A percentile compares a stretch with the other conserved stretches of the same genome.
Conservation (phyloP, 768 basidiomycete species). For the Boletus tylopilopsis region DNA sequence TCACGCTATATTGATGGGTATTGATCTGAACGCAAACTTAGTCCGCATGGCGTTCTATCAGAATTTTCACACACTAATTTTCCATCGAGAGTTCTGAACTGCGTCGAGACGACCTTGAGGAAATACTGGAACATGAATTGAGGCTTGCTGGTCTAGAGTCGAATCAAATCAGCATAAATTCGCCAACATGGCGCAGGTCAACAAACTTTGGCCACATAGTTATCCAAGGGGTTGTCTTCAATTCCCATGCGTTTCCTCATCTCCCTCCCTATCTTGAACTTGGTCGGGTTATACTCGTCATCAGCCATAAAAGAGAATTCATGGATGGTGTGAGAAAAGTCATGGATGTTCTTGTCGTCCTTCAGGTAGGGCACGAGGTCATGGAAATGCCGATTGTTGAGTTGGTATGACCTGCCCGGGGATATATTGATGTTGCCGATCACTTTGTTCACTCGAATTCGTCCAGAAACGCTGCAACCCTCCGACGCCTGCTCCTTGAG, state of each 20-base stretch:
- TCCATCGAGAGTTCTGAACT: conserved; percentile 81
- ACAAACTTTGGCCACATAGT: conserved; percentile 53
- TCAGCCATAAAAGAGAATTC: conserved; percentile 75
- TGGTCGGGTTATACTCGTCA: conserved; percentile 73
- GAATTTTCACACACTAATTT: conserved; percentile 45
- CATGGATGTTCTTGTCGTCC: conserved; percentile 83
- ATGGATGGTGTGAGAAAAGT: conserved; percentile 89
- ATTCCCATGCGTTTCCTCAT: conserved; percentile 77
- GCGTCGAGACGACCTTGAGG: conserved; percentile 97
- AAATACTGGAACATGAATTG: conserved; percentile 99
- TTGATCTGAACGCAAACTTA: conserved; percentile 50
- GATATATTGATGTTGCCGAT: conserved; percentile 94
- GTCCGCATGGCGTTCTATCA: background rate
- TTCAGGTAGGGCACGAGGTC: conserved; percentile 94
- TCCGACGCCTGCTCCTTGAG: conserved; percentile 89
- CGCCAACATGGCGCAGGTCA: background rate
- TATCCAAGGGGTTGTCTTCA: conserved; percentile 71
- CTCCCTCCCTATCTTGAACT: conserved; percentile 53
- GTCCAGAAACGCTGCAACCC: conserved; percentile 91
- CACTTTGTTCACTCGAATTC: conserved; percentile 94
- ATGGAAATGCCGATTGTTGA: conserved; percentile 70
- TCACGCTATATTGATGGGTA: conserved; percentile 93
- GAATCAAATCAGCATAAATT: conserved; percentile 2
- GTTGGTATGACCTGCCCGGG: conserved; percentile 94
- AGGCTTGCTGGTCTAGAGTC: conserved; percentile 60